Evolutionary conservation across 225 moss, liverwort and hornwort genomes (phyloP), one percentile per base, ranked within the genome.

Genomic region (Anthoceros angustus): DNA sequence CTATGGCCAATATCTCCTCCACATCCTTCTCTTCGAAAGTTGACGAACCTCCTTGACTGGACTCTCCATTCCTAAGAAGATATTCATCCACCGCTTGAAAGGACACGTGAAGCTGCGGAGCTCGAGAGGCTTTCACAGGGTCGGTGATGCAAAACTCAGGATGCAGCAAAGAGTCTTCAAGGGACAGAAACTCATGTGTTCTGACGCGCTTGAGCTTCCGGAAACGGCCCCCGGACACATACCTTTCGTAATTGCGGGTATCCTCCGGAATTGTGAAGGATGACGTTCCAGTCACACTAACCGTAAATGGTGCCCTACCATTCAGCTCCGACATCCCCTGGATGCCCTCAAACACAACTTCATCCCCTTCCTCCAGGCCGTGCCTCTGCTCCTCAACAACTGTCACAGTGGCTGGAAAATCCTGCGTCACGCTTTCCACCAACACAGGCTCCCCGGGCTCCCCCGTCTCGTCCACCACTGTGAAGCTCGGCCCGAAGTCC

Each of bases 371-470:
- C 75, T 88, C 85, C 40, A 95, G 79, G 1, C 83, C 83, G 62
- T 91, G 95, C 73, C 95, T 76, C 68, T 95, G 95, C 67, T 95
- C 95, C 42, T 95, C 95, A 11, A 91, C 95, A 42, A 95, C 86
- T 15, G 91, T 95, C 45, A 95, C 86, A 4, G 95, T 95, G 62
- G 95, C 95, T 50, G 95, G 95, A 70, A 88, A 88, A 66, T 95
- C 95, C 77, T 95, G 95, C 11, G 95, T 95, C 16, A 95, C 88
- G 60, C 95, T 88, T 72, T 95, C 95, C 68, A 95, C 88, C 42
- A 95, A 60, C 43, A 95, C 69, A 41, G 91, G 65, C 62, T 83
- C 85, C 6, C 82, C 67, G 41, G 86, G 80, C 73, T 83, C 95
- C 65, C 95, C 91, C 65, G 91, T 85, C 63, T 88, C 90, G 70